Evolutionary conservation across 164 flowering plant genomes (phyloP).

Genomic region (Nelumbo lutea): DNA sequence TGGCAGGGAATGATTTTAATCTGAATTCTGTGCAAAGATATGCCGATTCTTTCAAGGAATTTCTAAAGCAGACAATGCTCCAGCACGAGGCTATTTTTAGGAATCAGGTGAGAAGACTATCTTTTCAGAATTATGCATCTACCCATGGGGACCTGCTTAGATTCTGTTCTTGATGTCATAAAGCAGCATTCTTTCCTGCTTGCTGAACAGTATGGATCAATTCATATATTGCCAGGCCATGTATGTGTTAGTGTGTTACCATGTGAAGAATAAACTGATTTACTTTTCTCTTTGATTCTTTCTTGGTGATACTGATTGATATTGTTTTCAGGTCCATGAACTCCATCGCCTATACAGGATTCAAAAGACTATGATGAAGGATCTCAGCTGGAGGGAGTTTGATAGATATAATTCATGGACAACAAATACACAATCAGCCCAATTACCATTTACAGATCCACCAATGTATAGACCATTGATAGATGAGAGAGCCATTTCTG

Average conservation of each 20-base stretch:
- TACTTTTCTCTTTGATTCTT: too few species aligned
- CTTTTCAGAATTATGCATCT: neutral
- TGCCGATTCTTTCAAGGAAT: slow-evolving; percentile 27
- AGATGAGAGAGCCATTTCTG: slow-evolving; percentile 5
- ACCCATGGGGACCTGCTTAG: too few species aligned
- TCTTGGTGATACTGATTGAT: slow-evolving; percentile 3
- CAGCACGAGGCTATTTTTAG: slow-evolving; percentile 40
- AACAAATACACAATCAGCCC: slow-evolving; percentile 6
- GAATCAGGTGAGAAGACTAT: slow-evolving; percentile 35
- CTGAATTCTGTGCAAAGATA: slow-evolving; percentile 19
- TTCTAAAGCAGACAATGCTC: slow-evolving; percentile 36
- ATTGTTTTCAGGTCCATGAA: slow-evolving; percentile 36
- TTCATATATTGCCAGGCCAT: too few species aligned
- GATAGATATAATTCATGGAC: slow-evolving; percentile 16
- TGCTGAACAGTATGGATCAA: neutral
- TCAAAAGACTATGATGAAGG: slow-evolving; percentile 38
- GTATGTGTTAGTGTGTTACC: too few species aligned
- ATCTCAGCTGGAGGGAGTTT: slow-evolving; percentile 20
- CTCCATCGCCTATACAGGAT: slow-evolving; percentile 40
- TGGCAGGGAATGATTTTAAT: too few species aligned
- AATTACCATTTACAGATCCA: slow-evolving; percentile 10
- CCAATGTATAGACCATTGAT: slow-evolving; percentile 2
- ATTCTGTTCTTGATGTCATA: too few species aligned
- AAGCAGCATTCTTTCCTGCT: too few species aligned
- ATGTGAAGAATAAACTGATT: too few species aligned